Percentiles rank a stretch among this genome's conserved stretches.
phyloP scores from a whole-genome alignment of 192 early-diverging fungal species.

The Pilobolus umbonatus region DNA sequence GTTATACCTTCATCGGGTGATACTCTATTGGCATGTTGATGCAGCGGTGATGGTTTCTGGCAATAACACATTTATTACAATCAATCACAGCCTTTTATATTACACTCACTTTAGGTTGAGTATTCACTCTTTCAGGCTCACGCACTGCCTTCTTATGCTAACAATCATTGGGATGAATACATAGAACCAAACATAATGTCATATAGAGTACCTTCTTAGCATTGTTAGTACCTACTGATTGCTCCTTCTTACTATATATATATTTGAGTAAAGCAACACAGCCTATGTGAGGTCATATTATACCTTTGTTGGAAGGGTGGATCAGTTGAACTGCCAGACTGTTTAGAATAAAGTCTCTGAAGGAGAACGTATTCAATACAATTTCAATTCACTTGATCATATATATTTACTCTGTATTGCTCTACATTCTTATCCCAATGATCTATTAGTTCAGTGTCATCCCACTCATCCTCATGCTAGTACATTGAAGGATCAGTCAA shows the following conservation, averaged over 20 bases:
- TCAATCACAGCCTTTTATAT: background rate
- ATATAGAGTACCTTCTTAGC: background rate
- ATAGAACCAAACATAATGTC: background rate
- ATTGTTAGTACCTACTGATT: background rate
- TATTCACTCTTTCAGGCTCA: background rate
- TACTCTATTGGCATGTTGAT: too few relatives aligned
- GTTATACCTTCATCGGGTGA: too few relatives aligned
- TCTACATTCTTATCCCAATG: constrained; percentile 14
- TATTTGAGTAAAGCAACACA: background rate
- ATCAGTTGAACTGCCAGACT: background rate
- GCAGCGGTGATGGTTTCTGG: too few relatives aligned
- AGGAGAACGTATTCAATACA: background rate
- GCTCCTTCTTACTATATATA: background rate
- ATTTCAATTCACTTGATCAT: background rate
- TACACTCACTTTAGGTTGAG: background rate
- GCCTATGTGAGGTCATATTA: background rate
- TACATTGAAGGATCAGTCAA: too few relatives aligned
- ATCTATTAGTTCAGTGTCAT: constrained; percentile 16
- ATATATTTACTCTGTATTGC: constrained; percentile 4
- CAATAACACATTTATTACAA: background rate
- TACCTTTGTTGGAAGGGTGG: background rate
- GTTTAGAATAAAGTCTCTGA: background rate
- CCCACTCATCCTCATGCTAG: constrained; percentile 15
- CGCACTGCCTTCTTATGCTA: background rate
- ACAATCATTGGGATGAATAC: too few relatives aligned